phyloP scores from a whole-genome alignment of 2,329 filamentous ascomycete genomes.

The Ramularia endophylla region DNA sequence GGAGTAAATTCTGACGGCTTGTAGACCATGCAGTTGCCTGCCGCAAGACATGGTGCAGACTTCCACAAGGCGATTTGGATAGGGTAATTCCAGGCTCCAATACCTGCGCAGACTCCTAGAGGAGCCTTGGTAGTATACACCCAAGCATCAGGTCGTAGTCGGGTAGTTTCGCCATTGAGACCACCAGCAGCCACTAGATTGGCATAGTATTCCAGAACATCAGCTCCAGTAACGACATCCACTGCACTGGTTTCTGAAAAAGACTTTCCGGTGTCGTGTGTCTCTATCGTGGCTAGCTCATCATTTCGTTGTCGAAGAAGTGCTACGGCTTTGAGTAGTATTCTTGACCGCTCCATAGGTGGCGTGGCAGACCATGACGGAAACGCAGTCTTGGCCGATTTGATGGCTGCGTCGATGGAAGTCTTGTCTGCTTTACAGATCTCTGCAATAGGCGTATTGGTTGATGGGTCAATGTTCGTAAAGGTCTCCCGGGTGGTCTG shows the following conservation, averaged over 20 bases:
- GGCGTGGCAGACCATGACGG: conserved; percentile 69
- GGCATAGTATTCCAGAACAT: conserved; percentile 82
- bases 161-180: conserved; percentile 72
- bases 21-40: conserved; percentile 86
- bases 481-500: conserved; percentile 60
- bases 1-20: conserved; percentile 85
- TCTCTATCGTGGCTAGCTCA: conserved; percentile 71
- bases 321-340: conserved; percentile 69
- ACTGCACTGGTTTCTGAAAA: conserved; percentile 79
- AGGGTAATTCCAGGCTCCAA: conserved; percentile 89
- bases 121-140: conserved; percentile 78
- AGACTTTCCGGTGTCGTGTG: conserved; percentile 79
- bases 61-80: conserved; percentile 91
- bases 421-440: conserved; percentile 52
- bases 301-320: conserved; percentile 73
- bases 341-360: conserved; percentile 66
- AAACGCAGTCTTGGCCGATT: conserved; percentile 67
- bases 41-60: conserved; percentile 75
- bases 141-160: conserved; percentile 69
- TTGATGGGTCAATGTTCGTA: conserved; percentile 68
- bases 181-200: conserved; percentile 71
- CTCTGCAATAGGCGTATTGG: conserved; percentile 60
- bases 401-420: conserved; percentile 66
- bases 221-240: conserved; percentile 75
- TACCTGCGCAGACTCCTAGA: conserved; percentile 77